phyloP scores from a whole-genome alignment of 2,329 filamentous ascomycete genomes.

The Orbilia ellipsospora region DNA sequence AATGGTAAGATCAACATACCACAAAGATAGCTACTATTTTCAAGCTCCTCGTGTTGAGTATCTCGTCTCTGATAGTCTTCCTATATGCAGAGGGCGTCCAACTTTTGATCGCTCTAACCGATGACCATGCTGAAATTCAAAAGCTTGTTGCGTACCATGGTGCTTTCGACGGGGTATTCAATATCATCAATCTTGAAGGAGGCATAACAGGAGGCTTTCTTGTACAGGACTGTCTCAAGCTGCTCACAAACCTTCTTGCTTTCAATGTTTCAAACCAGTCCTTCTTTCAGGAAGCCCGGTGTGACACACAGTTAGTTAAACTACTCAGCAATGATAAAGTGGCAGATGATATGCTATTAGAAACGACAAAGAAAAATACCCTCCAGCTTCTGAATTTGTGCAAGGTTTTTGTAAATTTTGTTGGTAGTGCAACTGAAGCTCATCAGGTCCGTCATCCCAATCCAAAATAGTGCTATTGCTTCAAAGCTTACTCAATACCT shows the following conservation, averaged over 20 bases:
- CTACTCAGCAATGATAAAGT: conserved; percentile 68
- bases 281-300: conserved; percentile 90
- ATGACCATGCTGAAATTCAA: conserved; percentile 86
- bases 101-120: conserved; percentile 88
- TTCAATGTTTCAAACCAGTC: conserved; percentile 93
- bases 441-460: conserved; percentile 71
- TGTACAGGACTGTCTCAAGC: conserved; percentile 90
- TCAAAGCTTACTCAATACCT: not conserved
- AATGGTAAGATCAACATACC: conserved; percentile 68
- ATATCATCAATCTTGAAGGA: conserved; percentile 83
- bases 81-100: conserved; percentile 74
- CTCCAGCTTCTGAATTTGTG: conserved; percentile 90
- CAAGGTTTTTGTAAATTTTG: conserved; percentile 82
- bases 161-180: conserved; percentile 87
- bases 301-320: conserved; percentile 76
- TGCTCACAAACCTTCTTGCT: conserved; percentile 87
- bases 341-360: conserved; percentile 61
- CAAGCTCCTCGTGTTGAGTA: conserved; percentile 39
- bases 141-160: conserved; percentile 96
- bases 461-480: not conserved
- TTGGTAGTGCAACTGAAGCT: conserved; percentile 80
- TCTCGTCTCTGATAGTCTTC: conserved; percentile 53
- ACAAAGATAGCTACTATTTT: conserved; percentile 1
- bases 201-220: conserved; percentile 85
- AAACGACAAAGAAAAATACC: conserved; percentile 86